A percentile compares a stretch with the other conserved stretches of the same genome.
Conservation (phyloP, 257 asterid species). For the Fraxinus cuspidata region DNA sequence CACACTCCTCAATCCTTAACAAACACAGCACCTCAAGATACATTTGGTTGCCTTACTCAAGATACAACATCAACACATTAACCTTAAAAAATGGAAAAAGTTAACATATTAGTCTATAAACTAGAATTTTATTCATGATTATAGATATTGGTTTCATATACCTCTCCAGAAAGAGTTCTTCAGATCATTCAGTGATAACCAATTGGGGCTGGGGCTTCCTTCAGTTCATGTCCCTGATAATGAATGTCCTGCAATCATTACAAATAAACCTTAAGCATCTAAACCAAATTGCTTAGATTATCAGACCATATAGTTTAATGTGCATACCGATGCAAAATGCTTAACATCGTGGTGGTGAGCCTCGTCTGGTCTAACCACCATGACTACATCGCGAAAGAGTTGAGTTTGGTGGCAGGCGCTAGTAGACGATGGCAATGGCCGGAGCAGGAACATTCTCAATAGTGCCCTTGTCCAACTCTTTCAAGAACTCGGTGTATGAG, state of each 20-base stretch:
- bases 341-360: conserved; percentile 96
- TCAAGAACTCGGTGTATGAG: conserved; percentile 57
- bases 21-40: no score
- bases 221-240: conserved; percentile 50
- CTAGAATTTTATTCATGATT: background rate
- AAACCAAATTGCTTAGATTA: background rate
- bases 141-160: background rate
- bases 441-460: conserved; percentile 85
- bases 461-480: conserved; percentile 62
- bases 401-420: conserved; percentile 56
- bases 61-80: background rate
- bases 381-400: conserved; percentile 77
- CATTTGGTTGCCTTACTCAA: no score
- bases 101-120: background rate
- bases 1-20: background rate
- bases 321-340: conserved; percentile 76
- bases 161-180: background rate
- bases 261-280: background rate
- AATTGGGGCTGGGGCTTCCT: conserved; percentile 56
- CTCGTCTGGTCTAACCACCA: conserved; percentile 79
- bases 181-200: conserved; percentile 43
- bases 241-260: conserved; percentile 53
- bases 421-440: conserved; percentile 80
- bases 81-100: background rate
- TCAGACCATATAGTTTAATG: conserved; percentile 2